A percentile compares a stretch with the other conserved stretches of the same genome.
These are phyloP conservation scores for Flaveria robusta DNA, from an alignment of 129 eudicot species.

Conservation along the genomic window DNA sequence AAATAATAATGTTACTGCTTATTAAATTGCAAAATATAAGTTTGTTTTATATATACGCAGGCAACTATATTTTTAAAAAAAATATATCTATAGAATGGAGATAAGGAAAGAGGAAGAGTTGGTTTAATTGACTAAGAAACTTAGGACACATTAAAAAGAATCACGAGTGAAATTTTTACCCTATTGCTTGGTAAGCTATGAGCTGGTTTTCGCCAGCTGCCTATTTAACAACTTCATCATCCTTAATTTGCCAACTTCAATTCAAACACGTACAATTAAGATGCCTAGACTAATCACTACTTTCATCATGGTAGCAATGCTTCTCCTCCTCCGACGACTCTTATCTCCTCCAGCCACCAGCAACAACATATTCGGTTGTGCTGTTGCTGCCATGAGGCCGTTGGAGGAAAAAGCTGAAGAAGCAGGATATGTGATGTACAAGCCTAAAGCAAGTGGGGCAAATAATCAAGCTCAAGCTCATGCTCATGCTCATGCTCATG, in stretches of 20 bases:
- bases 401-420: slow-evolving; percentile 36
- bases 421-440: slow-evolving; percentile 37
- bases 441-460: slow-evolving; percentile 35
- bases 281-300: slow-evolving; percentile 34
- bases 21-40: too few species aligned
- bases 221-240: slow-evolving; percentile 40
- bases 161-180: slow-evolving; percentile 31
- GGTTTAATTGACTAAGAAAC: slow-evolving; percentile 24
- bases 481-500: slow-evolving; percentile 27
- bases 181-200: slow-evolving; percentile 45
- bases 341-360: slow-evolving; percentile 29
- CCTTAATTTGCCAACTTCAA: slow-evolving; percentile 12
- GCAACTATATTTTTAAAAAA: too few species aligned
- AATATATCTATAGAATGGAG: too few species aligned
- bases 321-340: slow-evolving; percentile 40
- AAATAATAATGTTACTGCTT: too few species aligned
- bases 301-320: slow-evolving; percentile 34
- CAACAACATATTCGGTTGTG: not conserved
- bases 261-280: slow-evolving; percentile 9
- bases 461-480: slow-evolving; percentile 24
- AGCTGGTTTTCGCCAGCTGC: slow-evolving; percentile 65
- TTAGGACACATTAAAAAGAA: slow-evolving; percentile 35
- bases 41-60: too few species aligned
- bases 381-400: slow-evolving; percentile 32
- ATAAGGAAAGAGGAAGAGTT: slow-evolving; percentile 20